Evolutionary conservation across 2,329 filamentous ascomycete species (phyloP).

Genomic region (Alternaria longipes): DNA sequence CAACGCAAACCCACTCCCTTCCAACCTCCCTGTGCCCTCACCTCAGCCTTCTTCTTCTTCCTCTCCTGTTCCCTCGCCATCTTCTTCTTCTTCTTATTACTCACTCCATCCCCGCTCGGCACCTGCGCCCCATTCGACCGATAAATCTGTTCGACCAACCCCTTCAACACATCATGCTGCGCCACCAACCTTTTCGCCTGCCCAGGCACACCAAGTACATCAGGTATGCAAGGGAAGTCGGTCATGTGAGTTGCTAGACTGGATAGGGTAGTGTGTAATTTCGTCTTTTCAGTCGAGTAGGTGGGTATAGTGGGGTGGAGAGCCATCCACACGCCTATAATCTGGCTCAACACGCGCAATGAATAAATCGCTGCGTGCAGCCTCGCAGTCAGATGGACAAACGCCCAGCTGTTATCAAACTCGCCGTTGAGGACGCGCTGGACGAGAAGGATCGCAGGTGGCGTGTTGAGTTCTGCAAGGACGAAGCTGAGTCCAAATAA

Average conservation of each 20-base stretch:
- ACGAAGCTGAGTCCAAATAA: conserved; percentile 38
- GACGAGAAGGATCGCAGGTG: conserved; percentile 27
- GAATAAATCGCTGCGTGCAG: conserved; percentile 56
- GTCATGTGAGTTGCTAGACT: conserved; percentile 29
- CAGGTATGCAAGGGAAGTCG: conserved; percentile 34
- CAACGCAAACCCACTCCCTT: too few species aligned
- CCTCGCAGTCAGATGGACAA: conserved; percentile 52
- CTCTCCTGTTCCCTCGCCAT: conserved; percentile 38
- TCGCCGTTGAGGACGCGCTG: conserved; percentile 39
- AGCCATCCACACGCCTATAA: conserved; percentile 37
- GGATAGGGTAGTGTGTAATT: conserved; percentile 1
- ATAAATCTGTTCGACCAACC: conserved; percentile 41
- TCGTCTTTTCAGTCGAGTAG: background rate
- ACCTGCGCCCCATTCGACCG: conserved; percentile 33
- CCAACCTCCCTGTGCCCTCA: conserved; percentile 5
- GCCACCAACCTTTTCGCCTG: conserved; percentile 25
- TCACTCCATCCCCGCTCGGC: conserved; percentile 20
- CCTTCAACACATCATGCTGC: conserved; percentile 27
- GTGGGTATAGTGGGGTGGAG: conserved; percentile 1
- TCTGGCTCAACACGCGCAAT: conserved; percentile 53
- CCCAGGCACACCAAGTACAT: conserved; percentile 39
- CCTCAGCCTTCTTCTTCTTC: conserved; percentile 32
- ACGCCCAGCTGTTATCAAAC: conserved; percentile 49
- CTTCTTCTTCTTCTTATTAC: conserved; percentile 37
- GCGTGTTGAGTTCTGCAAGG: conserved; percentile 30